Conservation (phyloP, 2,329 filamentous ascomycete species). For the Aureobasidium sp. region DNA sequence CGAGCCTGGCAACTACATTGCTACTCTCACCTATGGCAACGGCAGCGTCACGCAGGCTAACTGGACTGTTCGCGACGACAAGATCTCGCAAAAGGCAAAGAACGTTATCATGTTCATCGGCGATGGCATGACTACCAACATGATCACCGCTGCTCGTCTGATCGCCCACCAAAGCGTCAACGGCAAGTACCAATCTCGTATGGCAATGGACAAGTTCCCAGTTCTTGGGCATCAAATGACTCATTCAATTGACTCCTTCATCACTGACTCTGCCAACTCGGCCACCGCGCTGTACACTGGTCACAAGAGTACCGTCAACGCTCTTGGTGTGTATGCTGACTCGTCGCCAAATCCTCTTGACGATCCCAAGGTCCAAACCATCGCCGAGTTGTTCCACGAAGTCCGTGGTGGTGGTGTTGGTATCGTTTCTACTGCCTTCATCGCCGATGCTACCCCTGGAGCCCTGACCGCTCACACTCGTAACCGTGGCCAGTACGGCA, state of each 20-base stretch:
- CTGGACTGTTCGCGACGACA: slow-evolving; percentile 69
- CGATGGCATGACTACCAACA: slow-evolving; percentile 62
- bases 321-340: slow-evolving; percentile 74
- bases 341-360: slow-evolving; percentile 67
- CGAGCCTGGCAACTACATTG: slow-evolving; percentile 72
- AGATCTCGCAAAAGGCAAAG: slow-evolving; percentile 67
- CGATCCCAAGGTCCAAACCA: slow-evolving; percentile 80
- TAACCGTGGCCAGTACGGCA: slow-evolving; percentile 59
- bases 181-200: slow-evolving; percentile 68
- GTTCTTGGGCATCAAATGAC: slow-evolving; percentile 83
- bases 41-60: slow-evolving; percentile 63
- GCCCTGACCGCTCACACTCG: slow-evolving; percentile 68
- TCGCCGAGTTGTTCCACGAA: slow-evolving; percentile 69
- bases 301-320: slow-evolving; percentile 78
- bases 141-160: slow-evolving; percentile 73
- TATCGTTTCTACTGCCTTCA: slow-evolving; percentile 70
- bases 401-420: slow-evolving; percentile 55
- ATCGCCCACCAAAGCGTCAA: slow-evolving; percentile 78
- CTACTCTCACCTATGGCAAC: slow-evolving; percentile 68
- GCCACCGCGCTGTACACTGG: slow-evolving; percentile 75
- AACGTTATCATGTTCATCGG: slow-evolving; percentile 83
- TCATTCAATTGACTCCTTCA: slow-evolving; percentile 76
- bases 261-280: slow-evolving; percentile 81
- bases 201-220: slow-evolving; percentile 72
- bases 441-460: slow-evolving; percentile 76